Evolutionary conservation across 345 rosid species (phyloP).

Genomic region (Eucalyptus dawsonii): DNA sequence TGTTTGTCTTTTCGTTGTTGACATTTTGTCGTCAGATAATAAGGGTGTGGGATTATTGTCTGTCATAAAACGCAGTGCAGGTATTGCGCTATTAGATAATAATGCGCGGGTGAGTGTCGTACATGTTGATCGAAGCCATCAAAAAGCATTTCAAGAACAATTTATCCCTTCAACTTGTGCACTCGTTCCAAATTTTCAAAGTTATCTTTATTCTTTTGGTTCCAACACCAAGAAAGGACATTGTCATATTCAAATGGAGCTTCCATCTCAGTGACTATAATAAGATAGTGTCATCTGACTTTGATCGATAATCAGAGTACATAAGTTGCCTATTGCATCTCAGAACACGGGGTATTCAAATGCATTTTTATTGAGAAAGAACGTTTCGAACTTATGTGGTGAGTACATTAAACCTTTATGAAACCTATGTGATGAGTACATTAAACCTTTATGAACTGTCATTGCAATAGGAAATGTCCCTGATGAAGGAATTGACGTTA

Average conservation of each 20-base stretch:
- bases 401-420: not conserved
- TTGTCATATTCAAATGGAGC: not conserved
- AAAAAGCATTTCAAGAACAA: no score
- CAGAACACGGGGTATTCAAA: not conserved
- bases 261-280: slow-evolving; percentile 5
- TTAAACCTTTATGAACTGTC: not conserved
- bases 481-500: not conserved
- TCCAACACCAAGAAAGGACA: not conserved
- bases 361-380: not conserved
- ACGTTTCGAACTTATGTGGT: not conserved
- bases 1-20: not conserved
- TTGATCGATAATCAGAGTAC: not conserved
- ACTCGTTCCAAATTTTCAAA: not conserved
- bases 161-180: not conserved
- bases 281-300: not conserved
- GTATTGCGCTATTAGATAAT: not conserved
- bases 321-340: not conserved
- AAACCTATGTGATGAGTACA: not conserved
- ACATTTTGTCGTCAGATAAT: not conserved
- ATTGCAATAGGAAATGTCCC: not conserved
- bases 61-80: not conserved
- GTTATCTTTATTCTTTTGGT: not conserved
- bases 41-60: not conserved
- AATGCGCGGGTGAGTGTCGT: not conserved
- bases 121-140: not conserved